phyloP scores from a whole-genome alignment of 2,329 filamentous ascomycete species.

The Chaetomium globosum region DNA sequence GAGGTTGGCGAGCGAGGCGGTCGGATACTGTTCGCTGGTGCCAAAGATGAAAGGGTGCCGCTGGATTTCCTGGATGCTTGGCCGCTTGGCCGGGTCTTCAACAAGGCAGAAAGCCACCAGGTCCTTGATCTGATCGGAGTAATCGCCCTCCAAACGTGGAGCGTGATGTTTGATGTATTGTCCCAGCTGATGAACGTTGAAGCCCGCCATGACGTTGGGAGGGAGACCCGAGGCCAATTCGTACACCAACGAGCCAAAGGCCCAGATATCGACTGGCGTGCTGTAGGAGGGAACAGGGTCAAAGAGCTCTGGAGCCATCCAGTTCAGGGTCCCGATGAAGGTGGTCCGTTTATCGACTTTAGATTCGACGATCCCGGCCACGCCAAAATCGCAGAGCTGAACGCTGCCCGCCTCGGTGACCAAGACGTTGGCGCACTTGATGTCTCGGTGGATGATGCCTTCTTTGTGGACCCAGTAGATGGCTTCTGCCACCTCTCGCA shows the following conservation, averaged over 20 bases:
- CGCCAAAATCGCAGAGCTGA: slow-evolving; percentile 83
- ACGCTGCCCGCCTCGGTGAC: slow-evolving; percentile 76
- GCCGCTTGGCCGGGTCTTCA: slow-evolving; percentile 67
- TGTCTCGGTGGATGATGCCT: slow-evolving; percentile 71
- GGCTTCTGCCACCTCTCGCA: slow-evolving; percentile 67
- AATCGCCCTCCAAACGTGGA: slow-evolving; percentile 72
- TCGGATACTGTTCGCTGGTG: slow-evolving; percentile 65
- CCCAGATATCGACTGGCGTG: slow-evolving; percentile 80
- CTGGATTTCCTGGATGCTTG: slow-evolving; percentile 69
- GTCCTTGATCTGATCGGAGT: slow-evolving; percentile 68
- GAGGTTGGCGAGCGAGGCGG: slow-evolving; percentile 63
- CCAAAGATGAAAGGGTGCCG: slow-evolving; percentile 69
- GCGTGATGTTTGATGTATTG: slow-evolving; percentile 62
- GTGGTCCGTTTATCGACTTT: slow-evolving; percentile 77
- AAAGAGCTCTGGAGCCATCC: slow-evolving; percentile 83
- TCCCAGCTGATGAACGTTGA: slow-evolving; percentile 56
- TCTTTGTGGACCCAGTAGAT: slow-evolving; percentile 68
- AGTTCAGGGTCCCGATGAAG: slow-evolving; percentile 80
- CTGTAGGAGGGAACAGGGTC: slow-evolving; percentile 66
- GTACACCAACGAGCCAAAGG: slow-evolving; percentile 77
- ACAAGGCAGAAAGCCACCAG: slow-evolving; percentile 74
- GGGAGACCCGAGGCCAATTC: slow-evolving; percentile 80
- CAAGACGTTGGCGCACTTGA: slow-evolving; percentile 78
- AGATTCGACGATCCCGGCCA: slow-evolving; percentile 75
- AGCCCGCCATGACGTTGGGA: slow-evolving; percentile 64